Evolutionary conservation across 345 rosid genomes (phyloP).

Genomic region (Gossypium australe): DNA sequence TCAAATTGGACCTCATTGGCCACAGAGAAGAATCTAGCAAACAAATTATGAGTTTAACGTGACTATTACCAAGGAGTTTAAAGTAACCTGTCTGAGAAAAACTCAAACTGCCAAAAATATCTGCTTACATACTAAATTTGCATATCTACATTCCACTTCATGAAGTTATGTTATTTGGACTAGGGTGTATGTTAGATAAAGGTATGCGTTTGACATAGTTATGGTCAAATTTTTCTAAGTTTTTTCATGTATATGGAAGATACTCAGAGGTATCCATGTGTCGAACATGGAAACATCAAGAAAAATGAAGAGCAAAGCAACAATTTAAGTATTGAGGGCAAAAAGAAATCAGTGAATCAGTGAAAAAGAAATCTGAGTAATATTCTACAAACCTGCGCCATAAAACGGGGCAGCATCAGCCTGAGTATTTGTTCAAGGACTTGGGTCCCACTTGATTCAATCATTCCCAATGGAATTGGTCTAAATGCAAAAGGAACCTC

Average conservation of each 20-base stretch:
- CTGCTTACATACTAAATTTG: not conserved
- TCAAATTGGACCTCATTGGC: not conserved
- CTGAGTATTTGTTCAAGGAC: slow-evolving; percentile 75
- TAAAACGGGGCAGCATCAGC: slow-evolving; percentile 87
- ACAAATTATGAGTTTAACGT: not conserved
- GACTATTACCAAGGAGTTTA: not conserved
- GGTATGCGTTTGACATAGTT: not conserved
- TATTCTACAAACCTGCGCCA: slow-evolving; percentile 66
- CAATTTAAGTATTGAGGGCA: not conserved
- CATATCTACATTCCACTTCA: not conserved
- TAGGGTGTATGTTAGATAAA: not conserved
- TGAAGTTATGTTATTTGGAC: not conserved
- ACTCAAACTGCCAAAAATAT: not conserved
- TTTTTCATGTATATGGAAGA: not conserved
- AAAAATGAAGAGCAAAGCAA: not conserved
- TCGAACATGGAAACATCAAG: not conserved
- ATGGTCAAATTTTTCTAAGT: not conserved
- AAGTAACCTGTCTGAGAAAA: not conserved
- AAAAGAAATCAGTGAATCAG: not conserved
- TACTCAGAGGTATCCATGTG: not conserved
- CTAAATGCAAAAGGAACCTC: slow-evolving; percentile 79
- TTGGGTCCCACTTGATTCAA: slow-evolving; percentile 77
- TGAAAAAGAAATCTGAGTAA: not conserved
- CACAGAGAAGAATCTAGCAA: not conserved
- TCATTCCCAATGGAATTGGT: slow-evolving; percentile 58